phyloP scores from a whole-genome alignment of 1,139 yeast species.

The Lipomyces yarrowii region DNA sequence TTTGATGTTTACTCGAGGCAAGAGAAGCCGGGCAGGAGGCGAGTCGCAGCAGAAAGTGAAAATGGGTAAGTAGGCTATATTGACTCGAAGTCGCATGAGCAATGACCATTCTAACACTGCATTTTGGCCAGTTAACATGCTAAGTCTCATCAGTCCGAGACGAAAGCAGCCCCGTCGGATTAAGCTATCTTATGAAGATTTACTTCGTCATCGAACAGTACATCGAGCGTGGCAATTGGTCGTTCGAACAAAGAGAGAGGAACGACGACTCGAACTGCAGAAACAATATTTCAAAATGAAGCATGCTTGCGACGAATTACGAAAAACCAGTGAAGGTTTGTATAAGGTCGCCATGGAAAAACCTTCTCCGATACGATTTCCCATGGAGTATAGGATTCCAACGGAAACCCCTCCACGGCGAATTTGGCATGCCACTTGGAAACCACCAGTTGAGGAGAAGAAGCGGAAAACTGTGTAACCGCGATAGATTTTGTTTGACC shows the following conservation, averaged over 20 bases:
- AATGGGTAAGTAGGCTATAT: neutral
- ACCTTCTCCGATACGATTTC: constrained; percentile 51
- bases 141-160: constrained; percentile 18
- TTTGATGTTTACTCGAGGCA: constrained; percentile 1
- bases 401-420: constrained; percentile 88
- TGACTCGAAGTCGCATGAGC: neutral
- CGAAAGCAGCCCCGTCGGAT: constrained; percentile 61
- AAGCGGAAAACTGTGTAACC: neutral
- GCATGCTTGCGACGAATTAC: constrained; percentile 75
- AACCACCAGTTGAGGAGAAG: constrained; percentile 38
- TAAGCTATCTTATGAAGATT: constrained; percentile 76
- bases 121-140: constrained; percentile 15
- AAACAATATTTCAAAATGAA: constrained; percentile 68
- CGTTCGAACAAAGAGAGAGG: constrained; percentile 53
- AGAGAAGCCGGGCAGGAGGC: neutral
- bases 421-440: constrained; percentile 76
- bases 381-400: constrained; percentile 82
- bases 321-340: constrained; percentile 53
- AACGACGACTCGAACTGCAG: constrained; percentile 53
- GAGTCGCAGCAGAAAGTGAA: neutral
- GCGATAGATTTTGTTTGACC: neutral
- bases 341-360: constrained; percentile 54
- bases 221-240: constrained; percentile 79
- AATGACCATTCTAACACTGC: neutral
- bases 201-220: constrained; percentile 80